Percentiles rank a stretch among this genome's conserved stretches.
Evolutionary conservation across 345 rosid species (phyloP).

Genomic region (Rhizophora apiculata): DNA sequence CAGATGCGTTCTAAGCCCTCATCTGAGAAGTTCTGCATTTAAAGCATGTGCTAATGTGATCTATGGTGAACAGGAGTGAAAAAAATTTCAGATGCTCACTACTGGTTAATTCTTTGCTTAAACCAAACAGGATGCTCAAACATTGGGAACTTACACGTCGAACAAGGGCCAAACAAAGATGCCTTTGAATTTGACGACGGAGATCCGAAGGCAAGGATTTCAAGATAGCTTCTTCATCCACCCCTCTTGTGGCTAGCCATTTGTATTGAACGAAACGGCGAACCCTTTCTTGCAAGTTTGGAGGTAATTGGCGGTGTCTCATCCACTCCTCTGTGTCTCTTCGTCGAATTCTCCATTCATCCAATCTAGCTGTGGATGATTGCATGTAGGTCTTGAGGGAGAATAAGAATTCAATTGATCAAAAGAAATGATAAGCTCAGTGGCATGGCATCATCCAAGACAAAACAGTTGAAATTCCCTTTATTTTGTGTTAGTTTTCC

Average conservation of each 20-base stretch:
- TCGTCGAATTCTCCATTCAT: conserved; percentile 82
- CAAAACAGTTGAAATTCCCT: no score
- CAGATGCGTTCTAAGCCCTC: no score
- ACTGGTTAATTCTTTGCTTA: background rate
- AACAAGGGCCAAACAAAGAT: conserved; percentile 80
- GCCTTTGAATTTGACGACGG: conserved; percentile 70
- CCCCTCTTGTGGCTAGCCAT: conserved; percentile 84
- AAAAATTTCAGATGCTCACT: no score
- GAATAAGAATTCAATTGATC: background rate
- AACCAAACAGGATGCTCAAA: background rate
- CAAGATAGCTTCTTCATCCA: conserved; percentile 73
- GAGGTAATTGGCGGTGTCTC: conserved; percentile 86
- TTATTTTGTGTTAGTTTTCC: no score
- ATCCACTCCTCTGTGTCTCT: conserved; percentile 97
- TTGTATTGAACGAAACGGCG: conserved; percentile 77
- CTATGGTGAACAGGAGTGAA: no score
- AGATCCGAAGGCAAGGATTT: conserved; percentile 68
- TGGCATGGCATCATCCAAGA: no score
- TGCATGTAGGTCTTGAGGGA: conserved; percentile 62
- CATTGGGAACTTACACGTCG: conserved; percentile 55
- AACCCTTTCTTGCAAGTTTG: conserved; percentile 68
- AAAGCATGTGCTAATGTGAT: no score
- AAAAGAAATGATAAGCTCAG: background rate
- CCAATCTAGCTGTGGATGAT: conserved; percentile 78
- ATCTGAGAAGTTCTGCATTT: no score